Percentiles rank a stretch among this genome's conserved stretches.
Conservation (phyloP, 352 stramenopile species). For the Phytophthora nicotianae region DNA sequence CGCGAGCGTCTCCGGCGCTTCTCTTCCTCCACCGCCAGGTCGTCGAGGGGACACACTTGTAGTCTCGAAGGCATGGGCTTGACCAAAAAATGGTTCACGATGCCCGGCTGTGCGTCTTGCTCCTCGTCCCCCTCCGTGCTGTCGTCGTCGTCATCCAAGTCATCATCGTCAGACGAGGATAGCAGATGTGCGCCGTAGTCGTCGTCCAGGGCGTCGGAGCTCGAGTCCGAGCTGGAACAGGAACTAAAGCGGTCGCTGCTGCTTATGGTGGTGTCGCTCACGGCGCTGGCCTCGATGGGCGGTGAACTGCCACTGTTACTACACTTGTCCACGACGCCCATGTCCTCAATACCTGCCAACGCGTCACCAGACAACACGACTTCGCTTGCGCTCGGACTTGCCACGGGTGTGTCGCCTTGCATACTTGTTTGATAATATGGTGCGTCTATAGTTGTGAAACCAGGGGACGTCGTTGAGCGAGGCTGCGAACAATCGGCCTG, state of each 20-base stretch:
- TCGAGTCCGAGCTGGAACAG: constrained; percentile 39
- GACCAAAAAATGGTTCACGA: constrained; percentile 43
- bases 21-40: constrained; percentile 78
- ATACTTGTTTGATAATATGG: constrained; percentile 6
- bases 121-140: constrained; percentile 21
- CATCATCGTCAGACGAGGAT: constrained; percentile 45
- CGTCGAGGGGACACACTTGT: constrained; percentile 75
- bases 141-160: constrained; percentile 36
- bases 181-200: constrained; percentile 44
- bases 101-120: constrained; percentile 27
- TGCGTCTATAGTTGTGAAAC: constrained; percentile 4
- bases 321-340: constrained; percentile 15
- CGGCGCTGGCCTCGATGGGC: constrained; percentile 32
- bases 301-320: constrained; percentile 5
- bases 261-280: constrained; percentile 49
- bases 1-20: constrained; percentile 67
- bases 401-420: constrained; percentile 21
- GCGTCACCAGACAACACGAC: constrained; percentile 28
- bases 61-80: constrained; percentile 78
- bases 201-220: constrained; percentile 38
- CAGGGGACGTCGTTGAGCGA: background rate
- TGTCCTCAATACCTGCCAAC: constrained; percentile 27
- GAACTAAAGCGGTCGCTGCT: constrained; percentile 45
- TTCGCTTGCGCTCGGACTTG: constrained; percentile 33
- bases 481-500: background rate